Base-by-base conservation (phyloP, 495 filamentous ascomycete species). In the Bacidia rubella region DNA sequence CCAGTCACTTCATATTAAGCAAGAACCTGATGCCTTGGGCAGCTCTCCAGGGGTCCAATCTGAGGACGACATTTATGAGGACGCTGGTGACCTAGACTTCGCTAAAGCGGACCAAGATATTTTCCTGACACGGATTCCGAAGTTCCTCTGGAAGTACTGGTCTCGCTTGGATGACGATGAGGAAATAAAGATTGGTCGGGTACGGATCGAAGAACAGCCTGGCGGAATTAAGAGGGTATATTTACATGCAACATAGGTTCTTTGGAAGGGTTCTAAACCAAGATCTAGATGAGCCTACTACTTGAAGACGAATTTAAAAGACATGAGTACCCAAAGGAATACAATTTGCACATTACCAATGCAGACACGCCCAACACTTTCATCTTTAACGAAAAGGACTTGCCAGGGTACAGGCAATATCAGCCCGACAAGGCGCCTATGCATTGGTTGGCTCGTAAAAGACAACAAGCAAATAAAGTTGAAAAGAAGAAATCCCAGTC, bases 381-480 rank as follows among this genome's bases (percentile, higher is more conserved):
- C 62, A 67, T 96, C 39, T 97, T 97, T 61, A 85, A 83, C 15
- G 90, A 97, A 66, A 88, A 92, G 64, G 85, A 97, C 62, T 74
- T 93, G 21, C 83, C 88, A 1, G 86, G 85, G 24, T 88, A 80
- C 61, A 79, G 80, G 53, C 74, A 74, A 12, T 62, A 51, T 32
- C 51, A 47, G 3, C 40, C 48, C 22, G 56, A 58, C 11, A 46
- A 52, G 15, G 44, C 56, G 5, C 56, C 56, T 3, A 43, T 55
- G 32, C 47, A 43, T 7, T 59, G 47, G 46, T 52, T 57, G 40
- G 51, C 57, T 25, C 54, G 60, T 15, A 54, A 55, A 40, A 79
- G 67, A 50, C 67, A 68, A 38, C 68, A 74, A 19, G 74, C 74
- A 23, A 81, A 78, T 47, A 78, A 75, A 62, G 20, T 17, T 44